Evolutionary conservation across 2,329 filamentous ascomycete species (phyloP).

Genomic region (Claviceps digitariae): DNA sequence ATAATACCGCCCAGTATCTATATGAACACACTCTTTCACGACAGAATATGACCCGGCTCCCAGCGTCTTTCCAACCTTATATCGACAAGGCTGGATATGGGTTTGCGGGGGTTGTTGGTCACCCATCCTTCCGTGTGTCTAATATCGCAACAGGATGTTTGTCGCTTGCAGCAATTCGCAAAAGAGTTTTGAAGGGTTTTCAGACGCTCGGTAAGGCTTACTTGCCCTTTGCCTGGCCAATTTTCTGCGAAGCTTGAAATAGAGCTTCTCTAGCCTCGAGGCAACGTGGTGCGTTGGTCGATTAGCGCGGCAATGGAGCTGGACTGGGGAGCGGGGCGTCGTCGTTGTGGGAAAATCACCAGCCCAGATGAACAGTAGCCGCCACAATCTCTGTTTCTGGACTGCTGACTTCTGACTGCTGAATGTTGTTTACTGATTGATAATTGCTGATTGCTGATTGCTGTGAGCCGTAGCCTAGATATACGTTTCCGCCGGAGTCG

Average conservation of each 20-base stretch:
- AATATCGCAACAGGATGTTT: neutral
- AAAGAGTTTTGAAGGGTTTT: neutral
- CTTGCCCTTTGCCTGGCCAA: neutral
- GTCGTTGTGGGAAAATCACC: neutral
- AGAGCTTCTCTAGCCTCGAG: neutral
- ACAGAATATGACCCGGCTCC: constrained; percentile 96
- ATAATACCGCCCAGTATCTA: constrained; percentile 95
- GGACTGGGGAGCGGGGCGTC: neutral
- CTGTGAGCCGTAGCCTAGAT: neutral
- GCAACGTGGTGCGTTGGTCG: neutral
- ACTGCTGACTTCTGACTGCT: neutral
- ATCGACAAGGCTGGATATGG: constrained; percentile 85
- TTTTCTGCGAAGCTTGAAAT: neutral
- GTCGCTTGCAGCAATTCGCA: neutral
- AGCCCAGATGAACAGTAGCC: neutral
- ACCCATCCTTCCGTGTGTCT: constrained; percentile 10
- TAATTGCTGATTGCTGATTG: neutral
- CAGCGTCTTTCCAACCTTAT: constrained; percentile 97
- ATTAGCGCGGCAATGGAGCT: neutral
- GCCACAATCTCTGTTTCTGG: neutral
- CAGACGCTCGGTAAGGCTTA: neutral
- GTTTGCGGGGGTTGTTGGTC: constrained; percentile 25
- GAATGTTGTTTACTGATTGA: neutral
- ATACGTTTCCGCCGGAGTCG: neutral
- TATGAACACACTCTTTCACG: constrained; percentile 97